These are phyloP conservation scores for Kuraishia molischiana DNA, from an alignment of 805 yeast species.

Conservation along the genomic window DNA sequence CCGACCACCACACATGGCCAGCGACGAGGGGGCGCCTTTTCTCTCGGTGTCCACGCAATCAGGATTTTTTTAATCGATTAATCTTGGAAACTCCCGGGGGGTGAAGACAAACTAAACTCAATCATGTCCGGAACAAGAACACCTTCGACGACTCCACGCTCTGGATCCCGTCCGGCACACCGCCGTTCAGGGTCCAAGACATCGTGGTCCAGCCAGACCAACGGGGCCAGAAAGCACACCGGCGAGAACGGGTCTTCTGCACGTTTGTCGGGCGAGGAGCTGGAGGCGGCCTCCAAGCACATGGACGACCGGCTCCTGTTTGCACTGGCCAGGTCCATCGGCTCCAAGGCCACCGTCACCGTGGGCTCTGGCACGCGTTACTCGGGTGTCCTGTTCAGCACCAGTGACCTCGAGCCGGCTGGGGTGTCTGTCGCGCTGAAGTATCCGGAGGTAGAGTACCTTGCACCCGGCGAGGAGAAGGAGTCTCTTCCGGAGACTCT, in stretches of 20 bases:
- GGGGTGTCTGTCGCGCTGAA: slow-evolving; percentile 50
- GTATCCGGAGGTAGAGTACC: slow-evolving; percentile 29
- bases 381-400: slow-evolving; percentile 48
- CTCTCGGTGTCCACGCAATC: no score
- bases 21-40: no score
- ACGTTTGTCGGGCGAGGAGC: slow-evolving; percentile 14
- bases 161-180: no score
- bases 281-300: slow-evolving; percentile 18
- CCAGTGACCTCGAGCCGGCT: slow-evolving; percentile 25
- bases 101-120: no score
- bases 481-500: slow-evolving; percentile 32
- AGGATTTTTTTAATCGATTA: no score
- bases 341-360: slow-evolving; percentile 47
- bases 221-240: slow-evolving; percentile 2
- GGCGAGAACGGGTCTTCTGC: slow-evolving; percentile 11
- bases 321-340: slow-evolving; percentile 48
- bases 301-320: slow-evolving; percentile 48
- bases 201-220: slow-evolving; percentile 6
- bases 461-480: slow-evolving; percentile 22
- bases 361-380: slow-evolving; percentile 51
- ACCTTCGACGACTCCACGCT: no score
- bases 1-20: no score
- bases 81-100: no score
- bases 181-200: slow-evolving; percentile 17
- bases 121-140: no score